These are phyloP conservation scores for Plenodomus biglobosus DNA, from an alignment of 2,329 filamentous ascomycete species.

Conservation along the genomic window DNA sequence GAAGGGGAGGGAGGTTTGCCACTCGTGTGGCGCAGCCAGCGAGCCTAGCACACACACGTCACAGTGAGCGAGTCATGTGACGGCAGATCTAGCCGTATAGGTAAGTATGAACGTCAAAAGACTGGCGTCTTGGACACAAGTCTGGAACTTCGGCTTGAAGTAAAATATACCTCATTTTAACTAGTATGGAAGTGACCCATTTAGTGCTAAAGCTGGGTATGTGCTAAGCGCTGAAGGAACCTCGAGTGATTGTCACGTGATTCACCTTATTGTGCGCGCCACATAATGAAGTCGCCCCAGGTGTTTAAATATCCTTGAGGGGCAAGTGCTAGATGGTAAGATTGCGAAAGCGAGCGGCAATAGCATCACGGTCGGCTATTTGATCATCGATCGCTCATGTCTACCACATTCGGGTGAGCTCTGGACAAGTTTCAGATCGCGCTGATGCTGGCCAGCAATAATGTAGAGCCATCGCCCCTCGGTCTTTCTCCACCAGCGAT, in stretches of 20 bases:
- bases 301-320: conserved; percentile 1
- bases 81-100: background rate
- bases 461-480: conserved; percentile 55
- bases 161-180: too few species aligned
- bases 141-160: too few species aligned
- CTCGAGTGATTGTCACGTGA: too few species aligned
- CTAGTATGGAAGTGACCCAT: too few species aligned
- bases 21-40: conserved; percentile 1
- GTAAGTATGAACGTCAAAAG: background rate
- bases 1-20: background rate
- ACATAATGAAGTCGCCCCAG: too few species aligned
- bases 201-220: too few species aligned
- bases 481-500: conserved; percentile 56
- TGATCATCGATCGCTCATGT: background rate
- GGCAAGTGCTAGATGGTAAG: conserved; percentile 1
- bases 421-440: conserved; percentile 42
- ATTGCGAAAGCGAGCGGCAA: conserved; percentile 13
- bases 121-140: too few species aligned
- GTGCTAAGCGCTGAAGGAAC: too few species aligned
- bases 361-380: conserved; percentile 1
- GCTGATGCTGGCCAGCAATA: conserved; percentile 41
- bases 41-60: background rate
- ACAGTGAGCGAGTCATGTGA: background rate
- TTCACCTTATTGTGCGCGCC: too few species aligned
- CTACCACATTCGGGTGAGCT: conserved; percentile 14